Evolutionary conservation across 305 asterid genomes (phyloP), one percentile per base, ranked within the genome.

Genomic region (Fraxinus floribunda): DNA sequence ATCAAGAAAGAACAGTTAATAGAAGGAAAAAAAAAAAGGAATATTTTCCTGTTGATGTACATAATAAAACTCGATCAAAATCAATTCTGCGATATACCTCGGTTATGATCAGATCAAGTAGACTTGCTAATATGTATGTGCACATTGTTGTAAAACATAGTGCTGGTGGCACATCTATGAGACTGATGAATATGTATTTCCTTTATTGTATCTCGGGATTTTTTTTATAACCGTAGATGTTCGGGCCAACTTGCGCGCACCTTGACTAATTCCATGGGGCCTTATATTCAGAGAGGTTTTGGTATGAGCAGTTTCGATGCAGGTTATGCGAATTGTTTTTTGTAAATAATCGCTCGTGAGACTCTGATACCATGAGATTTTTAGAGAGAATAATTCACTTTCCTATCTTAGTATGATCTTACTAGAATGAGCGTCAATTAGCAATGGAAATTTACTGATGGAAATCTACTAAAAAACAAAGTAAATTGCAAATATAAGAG

Each of bases 31-130:
- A 30, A 22, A 22, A 30, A 60, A 41, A 76, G 8, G 24, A 55
- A 55, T 55, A 68, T 32, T 30, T 64, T 30, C 18, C 73, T 62
- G 84, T 75, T 76, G 36, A 2, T 89, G 90, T 85, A 85, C 84
- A 84, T 85, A 85, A 85, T 78, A 78, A 82, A 46, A 77, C 76
- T 80, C 81, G 44, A 70, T 20, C 76, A 32, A 70, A 70, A 68
- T 29, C n/a, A 30, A 8, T 70, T 16, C 77, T 32, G 24, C 26
- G 26, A 16, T 55, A 66, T 80, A 70, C 29, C 38, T 64, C 5
- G n/a, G 7, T 36, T 70, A 44, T 41, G 36, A 20, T 35, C 24
- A 38, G 32, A 57, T 32, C 41, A 57, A 22, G 44, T 68, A 29
- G 18, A 32, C 64, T 11, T 79, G 76, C 66, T 52, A 76, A 39